Percentiles rank a stretch among this genome's conserved stretches.
Conservation (phyloP, 768 basidiomycete genomes). For the Crepidotus variabilis region DNA sequence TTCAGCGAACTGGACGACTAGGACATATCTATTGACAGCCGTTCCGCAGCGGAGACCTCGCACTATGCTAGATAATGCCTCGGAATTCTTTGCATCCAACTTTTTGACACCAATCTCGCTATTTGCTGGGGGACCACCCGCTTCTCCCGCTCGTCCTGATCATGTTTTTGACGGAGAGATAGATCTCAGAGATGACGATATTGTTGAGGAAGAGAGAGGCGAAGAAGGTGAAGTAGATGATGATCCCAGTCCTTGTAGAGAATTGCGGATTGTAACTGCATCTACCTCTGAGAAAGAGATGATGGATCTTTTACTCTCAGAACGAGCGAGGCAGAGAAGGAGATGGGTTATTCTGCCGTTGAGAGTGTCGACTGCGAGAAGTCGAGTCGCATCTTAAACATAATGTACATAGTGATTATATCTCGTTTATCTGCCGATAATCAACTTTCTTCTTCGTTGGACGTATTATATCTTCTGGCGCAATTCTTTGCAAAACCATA, state of each 20-base stretch:
- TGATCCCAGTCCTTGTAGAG: conserved; percentile 51
- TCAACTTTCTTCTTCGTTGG: too few relatives aligned
- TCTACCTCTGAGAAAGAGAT: conserved; percentile 23
- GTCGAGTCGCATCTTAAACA: conserved; percentile 7
- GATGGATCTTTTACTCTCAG: conserved; percentile 21
- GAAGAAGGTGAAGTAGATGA: conserved; percentile 82
- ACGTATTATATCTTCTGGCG: too few relatives aligned
- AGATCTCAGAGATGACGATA: conserved; percentile 74
- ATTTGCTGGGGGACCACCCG: conserved; percentile 35
- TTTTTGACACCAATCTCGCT: conserved; percentile 57
- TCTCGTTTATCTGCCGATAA: too few relatives aligned
- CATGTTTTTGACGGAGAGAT: conserved; percentile 65
- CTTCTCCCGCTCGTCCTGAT: conserved; percentile 52
- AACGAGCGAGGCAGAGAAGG: conserved; percentile 31
- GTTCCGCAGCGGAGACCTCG: conserved; percentile 68
- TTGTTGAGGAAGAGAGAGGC: conserved; percentile 72
- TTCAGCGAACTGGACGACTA: conserved; percentile 52
- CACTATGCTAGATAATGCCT: conserved; percentile 68
- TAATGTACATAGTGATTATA: neutral
- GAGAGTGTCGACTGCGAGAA: conserved; percentile 33
- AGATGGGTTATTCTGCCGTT: conserved; percentile 35
- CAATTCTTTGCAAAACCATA: too few relatives aligned
- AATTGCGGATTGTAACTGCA: conserved; percentile 48
- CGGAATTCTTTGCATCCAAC: conserved; percentile 58
- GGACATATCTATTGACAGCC: conserved; percentile 59